Base-by-base conservation (phyloP, 257 asterid genomes). In the Nicotiana tabacum region DNA sequence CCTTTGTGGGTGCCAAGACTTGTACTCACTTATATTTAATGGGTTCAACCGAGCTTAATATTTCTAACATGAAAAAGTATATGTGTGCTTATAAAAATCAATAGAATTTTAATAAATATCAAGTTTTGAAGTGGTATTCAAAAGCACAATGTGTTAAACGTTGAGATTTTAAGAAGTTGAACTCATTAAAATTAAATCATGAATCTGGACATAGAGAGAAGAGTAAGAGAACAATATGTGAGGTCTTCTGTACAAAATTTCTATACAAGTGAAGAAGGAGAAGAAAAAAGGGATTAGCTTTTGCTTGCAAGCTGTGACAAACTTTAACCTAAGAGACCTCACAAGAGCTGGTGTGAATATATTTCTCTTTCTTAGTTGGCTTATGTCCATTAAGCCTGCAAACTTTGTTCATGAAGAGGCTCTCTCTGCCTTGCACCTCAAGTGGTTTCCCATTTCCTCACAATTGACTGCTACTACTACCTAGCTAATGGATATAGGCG, bases 321-420 rank as follows among this genome's bases (percentile, higher is more conserved):
- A 74, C 81, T 83, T 81, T 77, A 83, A 72, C 86, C 89, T 69
- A 83, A 83, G 80, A 66, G 82, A 77, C 89, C 85, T 80, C 66
- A 82, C 64, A 77, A 83, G 77, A 78, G 86, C 9, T 85, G 86
- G 83, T 83, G 87, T 81, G 60, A 78, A 76, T 77, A 53, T 53
- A 27, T 83, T 89, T 90, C 92, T 66, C 78, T 86, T 82, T 90
- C 87, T 84, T 72, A 55, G 83, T 88, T 86, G 84, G 88, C 82
- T 80, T 43, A 70, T 80, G 39, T 60, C 88, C 86, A 86, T 77
- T 88, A 62, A 65, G 6, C 39, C 37, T 76, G 35, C 80, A 56
- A 56, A 82, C 18, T 76, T 81, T 78, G 30, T 24, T 57, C 46
- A 77, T 29, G 30, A 29, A 85, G 16, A 64, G 67, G 81, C 86